These are phyloP conservation scores for Arachis stenosperma DNA, from an alignment of 306 rosid genomes.

Conservation along the genomic window DNA sequence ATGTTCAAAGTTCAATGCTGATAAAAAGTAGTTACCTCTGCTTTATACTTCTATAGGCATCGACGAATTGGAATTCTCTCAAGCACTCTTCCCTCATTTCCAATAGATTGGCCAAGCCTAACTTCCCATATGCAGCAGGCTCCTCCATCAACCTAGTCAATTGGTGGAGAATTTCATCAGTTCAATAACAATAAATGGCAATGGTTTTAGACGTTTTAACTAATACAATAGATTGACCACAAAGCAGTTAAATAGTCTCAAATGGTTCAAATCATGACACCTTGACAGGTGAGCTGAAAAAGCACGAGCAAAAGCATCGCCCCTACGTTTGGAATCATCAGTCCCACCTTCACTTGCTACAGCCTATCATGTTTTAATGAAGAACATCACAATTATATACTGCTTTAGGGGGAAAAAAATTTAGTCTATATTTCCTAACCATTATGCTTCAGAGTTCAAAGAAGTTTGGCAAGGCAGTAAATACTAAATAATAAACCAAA, in stretches of 20 bases:
- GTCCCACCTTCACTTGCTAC: conserved; percentile 95
- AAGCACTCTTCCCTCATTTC: conserved; percentile 92
- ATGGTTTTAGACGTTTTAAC: conserved; percentile 25
- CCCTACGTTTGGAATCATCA: conserved; percentile 90
- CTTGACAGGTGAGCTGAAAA: conserved; percentile 84
- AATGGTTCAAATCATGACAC: conserved; percentile 40
- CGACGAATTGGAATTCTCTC: conserved; percentile 89
- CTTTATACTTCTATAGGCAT: conserved; percentile 80
- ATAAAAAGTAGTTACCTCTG: conserved; percentile 59
- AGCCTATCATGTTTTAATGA: conserved; percentile 57
- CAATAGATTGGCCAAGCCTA: conserved; percentile 81
- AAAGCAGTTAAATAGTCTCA: neutral
- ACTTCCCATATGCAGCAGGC: conserved; percentile 86
- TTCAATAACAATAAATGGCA: conserved; percentile 8
- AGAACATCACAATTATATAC: conserved; percentile 42
- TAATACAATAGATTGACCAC: conserved; percentile 25
- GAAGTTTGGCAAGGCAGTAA: conserved; percentile 10
- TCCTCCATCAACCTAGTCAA: conserved; percentile 80
- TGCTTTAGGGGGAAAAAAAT: neutral
- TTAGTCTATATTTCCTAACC: neutral
- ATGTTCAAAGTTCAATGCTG: conserved; percentile 19
- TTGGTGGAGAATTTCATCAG: conserved; percentile 26
- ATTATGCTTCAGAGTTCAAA: conserved; percentile 5
- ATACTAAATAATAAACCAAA: conserved; percentile 15
- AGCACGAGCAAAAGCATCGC: conserved; percentile 84